Evolutionary conservation across 169 alveolate genomes (phyloP).

Genomic region (Cryptosporidium meleagridis): DNA sequence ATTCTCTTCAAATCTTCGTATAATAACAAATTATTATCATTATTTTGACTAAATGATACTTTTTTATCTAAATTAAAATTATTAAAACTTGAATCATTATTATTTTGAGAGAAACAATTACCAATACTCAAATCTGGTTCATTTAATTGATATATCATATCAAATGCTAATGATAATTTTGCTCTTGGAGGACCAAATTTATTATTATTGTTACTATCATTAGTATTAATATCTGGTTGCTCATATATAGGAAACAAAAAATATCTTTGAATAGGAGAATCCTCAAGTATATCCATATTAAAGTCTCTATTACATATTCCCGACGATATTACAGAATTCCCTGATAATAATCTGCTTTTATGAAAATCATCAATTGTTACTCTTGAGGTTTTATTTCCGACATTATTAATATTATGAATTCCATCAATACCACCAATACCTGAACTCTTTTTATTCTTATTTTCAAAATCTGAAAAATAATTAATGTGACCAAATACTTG

Average conservation of each 20-base stretch:
- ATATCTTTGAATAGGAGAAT: slow-evolving; percentile 44
- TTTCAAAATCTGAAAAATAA: not conserved
- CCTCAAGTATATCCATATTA: not conserved
- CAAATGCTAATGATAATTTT: slow-evolving; percentile 35
- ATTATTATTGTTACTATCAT: not conserved
- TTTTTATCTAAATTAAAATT: not conserved
- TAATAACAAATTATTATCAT: not conserved
- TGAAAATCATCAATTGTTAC: not conserved
- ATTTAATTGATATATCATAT: slow-evolving; percentile 3
- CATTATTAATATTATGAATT: not conserved
- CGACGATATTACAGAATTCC: not conserved
- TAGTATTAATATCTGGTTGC: slow-evolving; percentile 10
- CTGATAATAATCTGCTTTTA: not conserved
- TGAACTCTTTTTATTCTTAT: not conserved
- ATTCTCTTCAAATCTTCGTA: not conserved
- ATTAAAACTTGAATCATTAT: not conserved
- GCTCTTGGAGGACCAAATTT: slow-evolving; percentile 63
- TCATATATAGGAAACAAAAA: slow-evolving; percentile 46
- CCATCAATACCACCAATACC: not conserved
- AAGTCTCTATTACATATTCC: not conserved
- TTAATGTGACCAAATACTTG: not conserved
- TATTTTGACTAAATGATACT: not conserved
- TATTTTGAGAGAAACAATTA: not conserved
- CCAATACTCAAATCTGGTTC: not conserved
- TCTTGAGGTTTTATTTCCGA: not conserved